phyloP scores from a whole-genome alignment of 2,329 filamentous ascomycete genomes.

The Fusarium multiceps region DNA sequence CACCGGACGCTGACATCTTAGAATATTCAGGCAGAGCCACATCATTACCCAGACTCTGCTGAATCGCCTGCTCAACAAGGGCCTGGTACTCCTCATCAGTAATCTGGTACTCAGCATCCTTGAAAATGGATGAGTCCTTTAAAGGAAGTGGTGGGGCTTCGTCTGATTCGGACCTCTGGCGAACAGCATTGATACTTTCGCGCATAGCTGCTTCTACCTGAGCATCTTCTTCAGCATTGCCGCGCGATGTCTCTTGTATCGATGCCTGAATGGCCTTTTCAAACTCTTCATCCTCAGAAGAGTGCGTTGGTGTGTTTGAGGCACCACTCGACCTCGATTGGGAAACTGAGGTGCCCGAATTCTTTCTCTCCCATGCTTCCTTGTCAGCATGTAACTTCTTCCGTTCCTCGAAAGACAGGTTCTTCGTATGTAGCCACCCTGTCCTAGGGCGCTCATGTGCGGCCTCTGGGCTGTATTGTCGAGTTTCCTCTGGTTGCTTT shows the following conservation, averaged over 20 bases:
- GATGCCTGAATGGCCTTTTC: conserved; percentile 78
- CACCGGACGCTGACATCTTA: conserved; percentile 32
- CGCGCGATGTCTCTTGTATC: conserved; percentile 75
- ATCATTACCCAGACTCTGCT: conserved; percentile 57
- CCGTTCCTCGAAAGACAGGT: conserved; percentile 62
- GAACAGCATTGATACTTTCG: conserved; percentile 72
- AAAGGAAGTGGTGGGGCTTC: conserved; percentile 40
- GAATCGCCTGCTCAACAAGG: conserved; percentile 66
- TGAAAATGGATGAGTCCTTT: conserved; percentile 50
- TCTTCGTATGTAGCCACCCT: conserved; percentile 62
- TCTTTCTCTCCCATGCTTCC: conserved; percentile 55
- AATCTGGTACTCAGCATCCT: conserved; percentile 58
- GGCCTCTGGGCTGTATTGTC: conserved; percentile 28
- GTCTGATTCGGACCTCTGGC: conserved; percentile 45
- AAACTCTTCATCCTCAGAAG: conserved; percentile 67
- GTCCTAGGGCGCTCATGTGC: conserved; percentile 50
- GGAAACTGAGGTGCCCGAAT: conserved; percentile 29
- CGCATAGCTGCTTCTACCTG: conserved; percentile 79
- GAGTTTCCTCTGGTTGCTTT: conserved; percentile 45
- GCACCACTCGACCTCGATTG: conserved; percentile 24
- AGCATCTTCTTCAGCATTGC: conserved; percentile 75
- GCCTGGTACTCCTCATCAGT: conserved; percentile 69
- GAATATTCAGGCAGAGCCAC: conserved; percentile 32
- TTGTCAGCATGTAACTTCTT: conserved; percentile 62
- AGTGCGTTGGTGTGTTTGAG: conserved; percentile 17